phyloP scores from a whole-genome alignment of 345 rosid genomes.

The sweet orange (Citrus sinensis) region DNA sequence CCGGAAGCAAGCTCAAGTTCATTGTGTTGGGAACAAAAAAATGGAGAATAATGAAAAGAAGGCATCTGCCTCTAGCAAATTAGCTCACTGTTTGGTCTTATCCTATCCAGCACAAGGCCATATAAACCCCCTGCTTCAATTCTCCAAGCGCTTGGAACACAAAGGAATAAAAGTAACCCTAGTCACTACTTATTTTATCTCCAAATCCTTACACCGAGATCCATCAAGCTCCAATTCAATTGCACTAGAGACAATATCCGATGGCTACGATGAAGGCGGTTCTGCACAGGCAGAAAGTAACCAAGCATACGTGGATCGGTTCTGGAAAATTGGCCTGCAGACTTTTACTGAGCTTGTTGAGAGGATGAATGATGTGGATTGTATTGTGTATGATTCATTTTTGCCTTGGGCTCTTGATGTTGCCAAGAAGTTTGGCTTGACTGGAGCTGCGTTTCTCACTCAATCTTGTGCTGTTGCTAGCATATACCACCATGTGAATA shows the following conservation, averaged over 20 bases:
- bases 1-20: background rate
- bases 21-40: background rate
- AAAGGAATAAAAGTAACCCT: slow-evolving; percentile 28
- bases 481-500: slow-evolving; percentile 14
- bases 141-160: slow-evolving; percentile 28
- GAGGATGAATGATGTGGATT: slow-evolving; percentile 1
- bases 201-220: slow-evolving; percentile 12
- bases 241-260: slow-evolving; percentile 35
- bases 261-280: slow-evolving; percentile 38
- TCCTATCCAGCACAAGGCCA: slow-evolving; percentile 35
- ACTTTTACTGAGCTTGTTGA: slow-evolving; percentile 19
- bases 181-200: slow-evolving; percentile 19
- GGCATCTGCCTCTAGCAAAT: background rate
- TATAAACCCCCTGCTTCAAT: slow-evolving; percentile 40
- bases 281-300: background rate
- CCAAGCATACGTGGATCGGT: slow-evolving; percentile 14
- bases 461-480: slow-evolving; percentile 31
- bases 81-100: slow-evolving; percentile 29
- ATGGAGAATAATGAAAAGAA: background rate
- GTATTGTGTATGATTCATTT: slow-evolving; percentile 30
- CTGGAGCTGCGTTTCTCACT: slow-evolving; percentile 31
- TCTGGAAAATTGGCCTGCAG: slow-evolving; percentile 15
- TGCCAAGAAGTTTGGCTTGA: slow-evolving; percentile 27
- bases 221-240: slow-evolving; percentile 6
- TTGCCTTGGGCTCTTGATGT: slow-evolving; percentile 34